Conservation (phyloP, 257 asterid species). For the Ballota nigra region DNA sequence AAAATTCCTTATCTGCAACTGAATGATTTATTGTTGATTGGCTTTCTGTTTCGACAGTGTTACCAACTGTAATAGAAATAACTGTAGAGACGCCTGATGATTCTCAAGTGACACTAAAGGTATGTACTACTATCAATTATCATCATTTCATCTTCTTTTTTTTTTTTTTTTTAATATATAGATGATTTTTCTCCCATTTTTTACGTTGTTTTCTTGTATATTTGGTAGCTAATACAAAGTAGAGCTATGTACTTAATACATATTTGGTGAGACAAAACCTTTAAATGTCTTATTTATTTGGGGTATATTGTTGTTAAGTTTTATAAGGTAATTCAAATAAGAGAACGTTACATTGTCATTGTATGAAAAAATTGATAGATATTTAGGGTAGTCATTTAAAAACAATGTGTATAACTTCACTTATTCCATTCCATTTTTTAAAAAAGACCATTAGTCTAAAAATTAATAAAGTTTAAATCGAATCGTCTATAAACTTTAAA, state of each 20-base stretch:
- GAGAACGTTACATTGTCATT: neutral
- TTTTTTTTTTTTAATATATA: no score
- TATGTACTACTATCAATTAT: constrained; percentile 17
- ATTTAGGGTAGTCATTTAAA: neutral
- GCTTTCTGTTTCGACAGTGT: constrained; percentile 35
- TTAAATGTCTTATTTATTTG: no score
- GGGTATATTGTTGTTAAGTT: neutral
- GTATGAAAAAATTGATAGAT: neutral
- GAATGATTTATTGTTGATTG: neutral
- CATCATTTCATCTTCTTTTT: no score
- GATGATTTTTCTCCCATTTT: no score
- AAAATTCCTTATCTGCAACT: constrained; percentile 5
- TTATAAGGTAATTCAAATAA: neutral
- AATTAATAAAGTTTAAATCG: no score
- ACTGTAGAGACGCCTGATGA: constrained; percentile 64
- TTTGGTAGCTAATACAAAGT: no score
- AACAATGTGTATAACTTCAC: neutral
- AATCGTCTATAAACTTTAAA: no score
- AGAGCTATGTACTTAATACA: no score
- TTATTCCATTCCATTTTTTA: neutral
- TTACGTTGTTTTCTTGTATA: no score
- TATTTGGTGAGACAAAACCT: no score
- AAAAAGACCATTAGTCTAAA: no score
- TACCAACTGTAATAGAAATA: constrained; percentile 60
- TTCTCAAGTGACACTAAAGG: constrained; percentile 75